phyloP scores from a whole-genome alignment of 495 filamentous ascomycete species.

The Penicillium bovifimosum region DNA sequence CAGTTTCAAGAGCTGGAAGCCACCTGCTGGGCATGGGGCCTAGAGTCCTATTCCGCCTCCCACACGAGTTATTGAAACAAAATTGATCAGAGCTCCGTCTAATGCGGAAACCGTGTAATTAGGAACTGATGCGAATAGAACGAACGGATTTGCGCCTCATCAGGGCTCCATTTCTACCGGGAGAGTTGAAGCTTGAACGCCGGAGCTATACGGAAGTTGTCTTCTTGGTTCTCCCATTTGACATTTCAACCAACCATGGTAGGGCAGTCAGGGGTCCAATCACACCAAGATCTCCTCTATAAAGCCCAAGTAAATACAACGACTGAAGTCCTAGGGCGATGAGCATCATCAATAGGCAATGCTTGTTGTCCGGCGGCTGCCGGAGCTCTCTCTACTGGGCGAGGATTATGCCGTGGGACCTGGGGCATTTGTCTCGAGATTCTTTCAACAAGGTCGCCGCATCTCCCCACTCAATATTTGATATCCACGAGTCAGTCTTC shows the following conservation, averaged over 20 bases:
- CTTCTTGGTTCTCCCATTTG: background rate
- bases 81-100: too few relatives aligned
- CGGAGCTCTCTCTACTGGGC: background rate
- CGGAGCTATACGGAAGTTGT: background rate
- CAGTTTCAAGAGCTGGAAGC: too few relatives aligned
- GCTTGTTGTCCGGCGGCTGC: constrained; percentile 1
- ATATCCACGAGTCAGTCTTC: too few relatives aligned
- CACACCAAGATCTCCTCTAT: background rate
- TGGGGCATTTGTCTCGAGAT: background rate
- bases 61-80: too few relatives aligned
- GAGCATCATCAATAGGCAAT: constrained; percentile 11
- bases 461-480: too few relatives aligned
- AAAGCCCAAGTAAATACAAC: background rate
- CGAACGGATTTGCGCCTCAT: background rate
- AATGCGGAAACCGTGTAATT: too few relatives aligned
- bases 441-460: background rate
- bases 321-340: background rate
- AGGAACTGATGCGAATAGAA: too few relatives aligned
- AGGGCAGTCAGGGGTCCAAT: background rate
- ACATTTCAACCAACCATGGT: background rate
- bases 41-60: too few relatives aligned
- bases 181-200: background rate
- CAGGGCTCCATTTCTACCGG: background rate
- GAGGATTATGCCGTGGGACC: background rate
- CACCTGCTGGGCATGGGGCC: too few relatives aligned